Conservation (phyloP, 2,329 filamentous ascomycete species). For the Venturia pyrina region DNA sequence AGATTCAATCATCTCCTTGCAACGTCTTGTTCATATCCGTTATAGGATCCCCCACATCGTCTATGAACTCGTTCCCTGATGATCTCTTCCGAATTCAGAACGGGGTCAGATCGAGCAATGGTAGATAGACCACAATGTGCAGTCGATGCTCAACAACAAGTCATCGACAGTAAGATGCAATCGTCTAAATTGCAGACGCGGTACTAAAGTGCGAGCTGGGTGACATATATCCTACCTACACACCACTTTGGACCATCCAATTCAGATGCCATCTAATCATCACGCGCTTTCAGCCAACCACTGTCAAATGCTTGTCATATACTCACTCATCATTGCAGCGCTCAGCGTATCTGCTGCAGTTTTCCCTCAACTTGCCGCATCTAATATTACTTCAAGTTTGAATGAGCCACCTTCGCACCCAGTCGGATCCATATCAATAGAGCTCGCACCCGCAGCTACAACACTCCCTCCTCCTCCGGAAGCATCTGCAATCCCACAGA, state of each 20-base stretch:
- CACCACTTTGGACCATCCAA: too few relatives aligned
- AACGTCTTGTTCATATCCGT: background rate
- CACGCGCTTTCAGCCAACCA: background rate
- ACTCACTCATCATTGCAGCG: background rate
- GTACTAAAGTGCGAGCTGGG: background rate
- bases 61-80: background rate
- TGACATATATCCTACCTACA: too few relatives aligned
- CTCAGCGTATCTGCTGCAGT: background rate
- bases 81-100: background rate
- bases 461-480: slow-evolving; percentile 4
- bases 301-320: background rate
- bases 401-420: background rate
- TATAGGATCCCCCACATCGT: background rate
- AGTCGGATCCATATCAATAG: background rate
- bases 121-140: background rate
- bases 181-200: background rate
- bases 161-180: background rate
- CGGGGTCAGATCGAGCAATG: background rate
- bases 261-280: background rate
- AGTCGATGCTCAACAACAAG: background rate
- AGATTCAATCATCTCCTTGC: background rate
- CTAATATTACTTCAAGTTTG: background rate
- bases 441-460: background rate
- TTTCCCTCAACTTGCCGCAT: background rate
- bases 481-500: slow-evolving; percentile 12